Percentiles rank a stretch among this genome's conserved stretches.
These are phyloP conservation scores for Taphrina sp. DNA, from an alignment of 1,139 yeast species.

Conservation along the genomic window DNA sequence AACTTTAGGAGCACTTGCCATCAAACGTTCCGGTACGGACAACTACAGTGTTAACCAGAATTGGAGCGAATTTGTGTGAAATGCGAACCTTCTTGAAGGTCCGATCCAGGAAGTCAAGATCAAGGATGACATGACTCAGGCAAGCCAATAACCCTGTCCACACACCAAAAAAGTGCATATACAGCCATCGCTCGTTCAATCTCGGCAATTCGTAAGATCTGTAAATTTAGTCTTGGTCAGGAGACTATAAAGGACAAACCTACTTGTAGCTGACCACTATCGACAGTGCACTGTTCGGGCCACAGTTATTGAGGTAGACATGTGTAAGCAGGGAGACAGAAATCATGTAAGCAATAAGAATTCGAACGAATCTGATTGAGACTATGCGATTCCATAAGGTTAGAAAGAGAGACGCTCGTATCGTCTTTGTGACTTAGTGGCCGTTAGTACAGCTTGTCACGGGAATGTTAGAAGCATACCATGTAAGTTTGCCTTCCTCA, in stretches of 20 bases:
- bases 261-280: slow-evolving; percentile 9
- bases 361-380: neutral
- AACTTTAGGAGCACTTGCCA: neutral
- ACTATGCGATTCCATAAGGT: neutral
- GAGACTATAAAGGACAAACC: neutral
- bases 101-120: slow-evolving; percentile 10
- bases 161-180: slow-evolving; percentile 5
- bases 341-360: slow-evolving; percentile 1
- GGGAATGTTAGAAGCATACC: neutral
- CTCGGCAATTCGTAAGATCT: slow-evolving; percentile 28
- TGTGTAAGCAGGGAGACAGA: neutral
- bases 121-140: neutral
- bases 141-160: neutral
- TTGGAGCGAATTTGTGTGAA: too few species aligned
- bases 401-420: neutral
- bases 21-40: too few species aligned
- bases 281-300: neutral
- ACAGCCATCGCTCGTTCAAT: slow-evolving; percentile 28
- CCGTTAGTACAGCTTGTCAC: neutral
- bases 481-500: slow-evolving; percentile 24
- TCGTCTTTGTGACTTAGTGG: neutral
- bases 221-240: neutral
- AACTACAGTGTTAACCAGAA: too few species aligned
- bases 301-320: slow-evolving; percentile 3
- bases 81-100: too few species aligned